phyloP scores from a whole-genome alignment of 2,329 filamentous ascomycete genomes.

The Curvularia eragrostidis region DNA sequence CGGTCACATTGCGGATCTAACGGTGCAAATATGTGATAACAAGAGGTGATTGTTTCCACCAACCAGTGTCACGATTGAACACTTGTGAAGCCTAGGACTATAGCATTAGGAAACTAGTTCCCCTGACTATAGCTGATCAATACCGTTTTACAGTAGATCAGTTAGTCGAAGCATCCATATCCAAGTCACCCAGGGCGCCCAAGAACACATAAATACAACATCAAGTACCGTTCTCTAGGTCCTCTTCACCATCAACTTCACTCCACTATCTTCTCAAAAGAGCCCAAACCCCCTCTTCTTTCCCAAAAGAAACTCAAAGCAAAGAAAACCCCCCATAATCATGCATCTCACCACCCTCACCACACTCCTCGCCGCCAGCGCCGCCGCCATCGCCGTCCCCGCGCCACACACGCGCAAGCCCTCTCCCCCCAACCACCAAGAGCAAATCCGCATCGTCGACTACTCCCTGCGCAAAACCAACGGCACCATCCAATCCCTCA shows the following conservation, averaged over 20 bases:
- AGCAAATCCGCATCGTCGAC: slow-evolving; percentile 31
- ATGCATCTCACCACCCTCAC: slow-evolving; percentile 31
- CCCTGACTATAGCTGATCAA: neutral
- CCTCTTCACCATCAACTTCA: neutral
- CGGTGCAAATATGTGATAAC: neutral
- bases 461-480: slow-evolving; percentile 30
- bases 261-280: neutral
- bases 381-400: slow-evolving; percentile 29
- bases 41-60: neutral
- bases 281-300: slow-evolving; percentile 7
- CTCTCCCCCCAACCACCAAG: neutral
- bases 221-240: neutral
- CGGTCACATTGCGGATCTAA: neutral
- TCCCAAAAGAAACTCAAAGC: neutral
- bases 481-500: slow-evolving; percentile 22
- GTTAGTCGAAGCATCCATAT: neutral
- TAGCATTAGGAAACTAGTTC: neutral
- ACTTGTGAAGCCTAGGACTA: neutral
- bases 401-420: slow-evolving; percentile 17
- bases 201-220: neutral
- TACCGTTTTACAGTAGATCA: neutral
- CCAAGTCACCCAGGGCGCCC: too few relatives aligned
- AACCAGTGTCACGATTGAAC: neutral
- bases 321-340: neutral
- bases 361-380: slow-evolving; percentile 28